Evolutionary conservation across 176 grass and related monocot species (phyloP).

Genomic region (Oryza meridionalis): DNA sequence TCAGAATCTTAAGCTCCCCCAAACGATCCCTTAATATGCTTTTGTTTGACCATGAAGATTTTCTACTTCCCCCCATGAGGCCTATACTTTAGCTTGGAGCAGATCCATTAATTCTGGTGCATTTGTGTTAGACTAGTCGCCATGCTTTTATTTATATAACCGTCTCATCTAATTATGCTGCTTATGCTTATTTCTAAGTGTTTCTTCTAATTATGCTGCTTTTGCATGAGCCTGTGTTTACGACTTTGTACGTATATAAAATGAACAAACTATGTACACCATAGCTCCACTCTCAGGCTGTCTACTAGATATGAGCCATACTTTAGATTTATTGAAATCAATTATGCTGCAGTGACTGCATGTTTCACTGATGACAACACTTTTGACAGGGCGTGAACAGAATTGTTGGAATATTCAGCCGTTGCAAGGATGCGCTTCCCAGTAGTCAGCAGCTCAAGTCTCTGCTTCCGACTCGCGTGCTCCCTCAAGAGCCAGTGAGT

Average conservation of each 20-base stretch:
- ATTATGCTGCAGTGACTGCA: neutral
- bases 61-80: neutral
- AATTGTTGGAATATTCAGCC: constrained; percentile 53
- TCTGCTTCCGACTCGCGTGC: constrained; percentile 35
- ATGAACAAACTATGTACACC: neutral
- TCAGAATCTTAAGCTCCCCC: neutral
- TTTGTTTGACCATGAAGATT: neutral
- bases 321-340: neutral
- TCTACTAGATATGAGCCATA: neutral
- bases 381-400: constrained; percentile 35
- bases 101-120: neutral
- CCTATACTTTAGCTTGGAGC: neutral
- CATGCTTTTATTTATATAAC: neutral
- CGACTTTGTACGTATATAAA: neutral
- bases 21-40: neutral
- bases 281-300: neutral
- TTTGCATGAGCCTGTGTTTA: neutral
- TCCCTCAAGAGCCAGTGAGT: constrained; percentile 30
- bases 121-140: constrained; percentile 8
- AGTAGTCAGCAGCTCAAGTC: constrained; percentile 43
- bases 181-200: neutral
- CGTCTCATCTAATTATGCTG: neutral
- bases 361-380: neutral
- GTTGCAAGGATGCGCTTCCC: constrained; percentile 40
- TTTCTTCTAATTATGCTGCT: neutral